Evolutionary conservation across 23 red algal genomes (phyloP).

Genomic region (Rhodosorus marinus): DNA sequence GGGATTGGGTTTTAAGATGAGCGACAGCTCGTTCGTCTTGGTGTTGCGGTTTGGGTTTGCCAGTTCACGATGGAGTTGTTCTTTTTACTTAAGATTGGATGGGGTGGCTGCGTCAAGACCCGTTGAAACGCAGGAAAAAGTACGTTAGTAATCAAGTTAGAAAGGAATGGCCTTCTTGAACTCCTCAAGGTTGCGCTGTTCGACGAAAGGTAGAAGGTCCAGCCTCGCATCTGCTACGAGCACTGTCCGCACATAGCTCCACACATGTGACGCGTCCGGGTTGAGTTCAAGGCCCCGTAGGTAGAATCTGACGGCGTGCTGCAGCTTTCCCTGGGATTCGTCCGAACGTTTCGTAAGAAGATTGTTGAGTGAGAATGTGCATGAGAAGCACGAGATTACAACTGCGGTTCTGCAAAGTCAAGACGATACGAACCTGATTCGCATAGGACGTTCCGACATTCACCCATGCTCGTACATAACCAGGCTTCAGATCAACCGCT

Average conservation of each 20-base stretch:
- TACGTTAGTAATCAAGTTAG: too few species aligned
- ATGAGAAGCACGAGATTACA: conserved; percentile 25
- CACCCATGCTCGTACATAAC: conserved; percentile 79
- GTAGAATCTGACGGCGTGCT: neutral
- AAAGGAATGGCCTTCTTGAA: too few species aligned
- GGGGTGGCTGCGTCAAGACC: too few species aligned
- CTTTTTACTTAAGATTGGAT: too few species aligned
- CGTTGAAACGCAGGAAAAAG: too few species aligned
- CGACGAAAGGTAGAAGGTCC: conserved; percentile 58
- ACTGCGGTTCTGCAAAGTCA: conserved; percentile 41
- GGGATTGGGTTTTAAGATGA: too few species aligned
- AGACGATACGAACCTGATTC: conserved; percentile 31
- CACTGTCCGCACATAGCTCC: conserved; percentile 61
- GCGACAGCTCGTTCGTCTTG: too few species aligned
- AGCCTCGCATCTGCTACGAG: conserved; percentile 24
- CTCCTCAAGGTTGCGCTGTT: too few species aligned
- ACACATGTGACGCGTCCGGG: conserved; percentile 36
- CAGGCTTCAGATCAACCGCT: conserved; percentile 54
- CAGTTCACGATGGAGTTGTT: too few species aligned
- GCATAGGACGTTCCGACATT: conserved; percentile 96
- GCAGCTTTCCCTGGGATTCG: neutral
- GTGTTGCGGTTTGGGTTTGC: too few species aligned
- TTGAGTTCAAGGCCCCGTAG: neutral
- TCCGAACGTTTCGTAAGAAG: neutral
- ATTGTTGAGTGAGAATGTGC: neutral